Base-by-base conservation (phyloP, 2,329 filamentous ascomycete genomes). In the Madurella fahalii region DNA sequence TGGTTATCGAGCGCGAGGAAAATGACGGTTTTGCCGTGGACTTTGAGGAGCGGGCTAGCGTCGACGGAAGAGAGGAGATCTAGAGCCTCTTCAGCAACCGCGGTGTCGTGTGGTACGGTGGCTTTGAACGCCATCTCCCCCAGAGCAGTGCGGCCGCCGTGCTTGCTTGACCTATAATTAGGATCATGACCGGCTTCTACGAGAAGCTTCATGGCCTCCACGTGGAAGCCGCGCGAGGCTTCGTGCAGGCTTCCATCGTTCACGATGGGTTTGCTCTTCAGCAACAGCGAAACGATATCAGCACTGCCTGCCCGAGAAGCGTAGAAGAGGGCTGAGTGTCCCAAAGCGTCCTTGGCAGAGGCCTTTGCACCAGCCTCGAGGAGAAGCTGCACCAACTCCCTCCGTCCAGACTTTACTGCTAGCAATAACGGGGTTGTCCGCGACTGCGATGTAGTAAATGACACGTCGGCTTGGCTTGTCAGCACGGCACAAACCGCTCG, bases 191-290 rank as follows among this genome's bases (percentile, higher is more conserved):
- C 61, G 1, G 53, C 56, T 4, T 59, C 56, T 13, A 67, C 60
- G 12, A 69, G 62, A 3, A 68, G 57, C 25, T 57, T 53, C 44
- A 68, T 63, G 7, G 61, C 59, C 15, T 61, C 53, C 2, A 54
- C 44, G 25, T 69, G 65, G 25, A 70, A 65, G 18, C 62, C 54
- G 8, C 65, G 60, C 4, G 65, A 60, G 1, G 67, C 68, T 54
- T 69, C 67, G 48, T 69, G 66, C 4, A 69, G 63, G 52, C 67
- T 69, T 5, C 68, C 67, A 37, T 70, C 67, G 46, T 69, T 69
- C 12, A 55, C 37, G 2, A 54, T 53, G 8, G 61, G 59, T 4
- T 61, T 64, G 9, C 53, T 52, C 41, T 63, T 60, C 7, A 70
- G 56, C 12, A 70, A 54, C 9, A 63, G 41, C 5, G 63, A 52